Conservation (phyloP, 2,329 filamentous ascomycete species). For the Aspergillus piperis region DNA sequence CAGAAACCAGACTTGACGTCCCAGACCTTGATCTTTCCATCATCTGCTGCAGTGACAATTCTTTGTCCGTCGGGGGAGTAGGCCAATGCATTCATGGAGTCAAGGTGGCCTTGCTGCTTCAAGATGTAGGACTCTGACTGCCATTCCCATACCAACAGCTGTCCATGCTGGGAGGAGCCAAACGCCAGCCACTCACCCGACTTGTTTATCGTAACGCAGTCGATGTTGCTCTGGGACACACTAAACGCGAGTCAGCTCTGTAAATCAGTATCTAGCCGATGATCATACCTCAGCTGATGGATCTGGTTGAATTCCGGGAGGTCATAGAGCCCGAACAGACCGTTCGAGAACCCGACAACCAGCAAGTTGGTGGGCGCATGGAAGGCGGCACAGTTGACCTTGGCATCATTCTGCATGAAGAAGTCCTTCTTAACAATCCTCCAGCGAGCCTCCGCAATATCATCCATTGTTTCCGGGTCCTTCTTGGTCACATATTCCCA, state of each 20-base stretch:
- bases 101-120: conserved; percentile 96
- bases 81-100: conserved; percentile 88
- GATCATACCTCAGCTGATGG: conserved; percentile 66
- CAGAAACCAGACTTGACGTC: conserved; percentile 96
- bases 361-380: conserved; percentile 85
- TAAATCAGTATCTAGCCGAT: neutral
- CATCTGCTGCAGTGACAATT: conserved; percentile 90
- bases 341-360: conserved; percentile 95
- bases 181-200: conserved; percentile 97
- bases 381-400: conserved; percentile 86
- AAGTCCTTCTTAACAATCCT: conserved; percentile 88
- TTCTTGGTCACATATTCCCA: conserved; percentile 78
- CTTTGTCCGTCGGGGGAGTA: conserved; percentile 93
- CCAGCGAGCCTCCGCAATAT: conserved; percentile 75
- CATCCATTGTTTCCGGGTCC: conserved; percentile 61
- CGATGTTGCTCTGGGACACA: conserved; percentile 95
- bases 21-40: conserved; percentile 99
- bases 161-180: conserved; percentile 89
- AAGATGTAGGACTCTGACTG: conserved; percentile 98
- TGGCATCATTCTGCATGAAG: conserved; percentile 87
- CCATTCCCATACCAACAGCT: conserved; percentile 99
- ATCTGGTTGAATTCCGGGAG: conserved; percentile 95
- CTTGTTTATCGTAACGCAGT: conserved; percentile 90
- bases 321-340: conserved; percentile 90
- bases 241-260: conserved; percentile 52